Percentiles rank a stretch among this genome's conserved stretches.
phyloP scores from a whole-genome alignment of 2,329 filamentous ascomycete species.

The Aspergillus novofumigatus region DNA sequence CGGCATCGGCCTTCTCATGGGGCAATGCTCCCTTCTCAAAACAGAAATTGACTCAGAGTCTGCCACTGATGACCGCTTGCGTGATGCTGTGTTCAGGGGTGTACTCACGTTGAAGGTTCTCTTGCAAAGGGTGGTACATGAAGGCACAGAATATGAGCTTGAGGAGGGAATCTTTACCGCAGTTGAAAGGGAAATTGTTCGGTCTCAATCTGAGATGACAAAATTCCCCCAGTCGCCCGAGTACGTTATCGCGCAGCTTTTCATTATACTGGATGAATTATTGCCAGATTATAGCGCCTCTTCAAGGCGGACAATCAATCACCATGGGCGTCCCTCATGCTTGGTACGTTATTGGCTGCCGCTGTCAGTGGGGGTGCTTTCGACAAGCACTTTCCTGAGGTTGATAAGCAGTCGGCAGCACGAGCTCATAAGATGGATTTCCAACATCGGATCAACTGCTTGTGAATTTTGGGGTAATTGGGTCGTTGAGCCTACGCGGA shows the following conservation, averaged over 20 bases:
- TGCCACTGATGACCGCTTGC: constrained; percentile 53
- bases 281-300: constrained; percentile 63
- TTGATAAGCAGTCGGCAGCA: constrained; percentile 70
- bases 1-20: constrained; percentile 79
- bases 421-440: constrained; percentile 75
- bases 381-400: constrained; percentile 79
- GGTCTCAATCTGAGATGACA: constrained; percentile 26
- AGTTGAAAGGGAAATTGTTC: constrained; percentile 59
- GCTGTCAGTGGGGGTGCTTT: constrained; percentile 65
- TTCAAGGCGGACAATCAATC: constrained; percentile 52
- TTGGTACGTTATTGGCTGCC: constrained; percentile 88
- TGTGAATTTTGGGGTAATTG: constrained; percentile 95
- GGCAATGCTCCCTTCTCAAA: constrained; percentile 72
- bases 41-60: constrained; percentile 52
- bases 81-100: constrained; percentile 72
- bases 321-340: constrained; percentile 71
- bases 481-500: constrained; percentile 80
- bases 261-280: constrained; percentile 61
- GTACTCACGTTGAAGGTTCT: constrained; percentile 84
- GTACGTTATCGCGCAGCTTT: constrained; percentile 32
- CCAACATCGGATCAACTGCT: constrained; percentile 70
- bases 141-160: constrained; percentile 52
- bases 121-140: constrained; percentile 64
- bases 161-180: constrained; percentile 53
- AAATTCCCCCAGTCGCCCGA: constrained; percentile 36